phyloP scores from a whole-genome alignment of 1,284 basidiomycete species.

The Ustilago loliicola region DNA sequence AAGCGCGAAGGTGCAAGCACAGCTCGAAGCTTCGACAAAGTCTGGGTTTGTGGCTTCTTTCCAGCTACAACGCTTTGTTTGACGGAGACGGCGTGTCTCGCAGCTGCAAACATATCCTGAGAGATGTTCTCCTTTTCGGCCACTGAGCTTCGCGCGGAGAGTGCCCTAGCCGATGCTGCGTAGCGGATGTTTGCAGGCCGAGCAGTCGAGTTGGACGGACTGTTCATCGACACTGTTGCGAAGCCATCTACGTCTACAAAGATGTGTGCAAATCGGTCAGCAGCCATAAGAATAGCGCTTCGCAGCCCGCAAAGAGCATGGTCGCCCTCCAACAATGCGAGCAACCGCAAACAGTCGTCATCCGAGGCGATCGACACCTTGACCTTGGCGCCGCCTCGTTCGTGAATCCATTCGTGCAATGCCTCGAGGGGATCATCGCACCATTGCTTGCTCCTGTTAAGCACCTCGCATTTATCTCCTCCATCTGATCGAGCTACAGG shows the following conservation, averaged over 20 bases:
- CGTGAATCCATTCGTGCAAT: conserved; percentile 48
- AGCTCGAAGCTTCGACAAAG: conserved; percentile 4
- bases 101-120: conserved; percentile 6
- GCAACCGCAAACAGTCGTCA: conserved; percentile 46
- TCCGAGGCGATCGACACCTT: conserved; percentile 49
- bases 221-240: conserved; percentile 21
- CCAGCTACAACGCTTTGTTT: background rate
- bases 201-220: background rate
- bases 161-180: background rate
- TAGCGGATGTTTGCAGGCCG: background rate
- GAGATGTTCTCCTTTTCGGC: conserved; percentile 22
- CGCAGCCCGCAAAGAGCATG: conserved; percentile 12
- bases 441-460: conserved; percentile 11
- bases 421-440: conserved; percentile 45
- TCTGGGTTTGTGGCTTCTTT: background rate
- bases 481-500: conserved; percentile 13
- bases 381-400: conserved; percentile 14
- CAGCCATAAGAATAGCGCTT: conserved; percentile 27
- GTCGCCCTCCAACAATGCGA: conserved; percentile 21
- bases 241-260: conserved; percentile 26
- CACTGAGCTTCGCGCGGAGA: background rate
- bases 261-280: conserved; percentile 31
- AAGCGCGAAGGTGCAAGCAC: conserved; percentile 17
- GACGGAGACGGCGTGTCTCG: conserved; percentile 11
- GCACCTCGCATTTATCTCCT: background rate